phyloP scores from a whole-genome alignment of 176 grass and related monocot genomes.

The Elaeis guineensis region DNA sequence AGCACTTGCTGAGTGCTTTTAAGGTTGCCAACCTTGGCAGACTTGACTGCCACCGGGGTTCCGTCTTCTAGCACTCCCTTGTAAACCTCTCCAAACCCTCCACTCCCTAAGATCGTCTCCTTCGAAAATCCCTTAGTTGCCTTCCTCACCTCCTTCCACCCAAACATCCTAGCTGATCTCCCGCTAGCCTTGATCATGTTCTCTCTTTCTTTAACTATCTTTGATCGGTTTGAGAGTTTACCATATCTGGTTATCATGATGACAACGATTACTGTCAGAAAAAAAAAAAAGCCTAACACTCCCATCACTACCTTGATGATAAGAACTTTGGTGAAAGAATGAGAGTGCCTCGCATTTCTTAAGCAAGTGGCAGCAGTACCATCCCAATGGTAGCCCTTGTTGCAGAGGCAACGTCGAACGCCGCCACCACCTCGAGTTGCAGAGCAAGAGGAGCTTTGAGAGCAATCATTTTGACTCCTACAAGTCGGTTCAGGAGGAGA shows the following conservation, averaged over 20 bases:
- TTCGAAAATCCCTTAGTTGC: constrained; percentile 19
- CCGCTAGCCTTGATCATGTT: constrained; percentile 2
- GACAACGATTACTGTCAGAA: background rate
- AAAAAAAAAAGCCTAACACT: constrained; percentile 2
- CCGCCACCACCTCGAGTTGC: too few relatives aligned
- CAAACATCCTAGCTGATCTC: constrained; percentile 13
- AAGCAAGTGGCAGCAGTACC: constrained; percentile 8
- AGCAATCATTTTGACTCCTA: constrained; percentile 17
- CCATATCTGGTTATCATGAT: background rate
- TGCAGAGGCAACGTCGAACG: constrained; percentile 13
- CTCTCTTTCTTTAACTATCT: too few relatives aligned
- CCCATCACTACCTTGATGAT: background rate
- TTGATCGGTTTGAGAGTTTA: background rate
- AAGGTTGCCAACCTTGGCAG: constrained; percentile 14
- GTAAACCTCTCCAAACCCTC: constrained; percentile 25
- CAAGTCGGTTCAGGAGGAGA: constrained; percentile 17
- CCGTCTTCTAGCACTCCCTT: constrained; percentile 20
- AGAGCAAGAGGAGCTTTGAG: constrained; percentile 10
- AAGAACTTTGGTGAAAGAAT: constrained; percentile 4
- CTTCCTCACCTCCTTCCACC: constrained; percentile 22
- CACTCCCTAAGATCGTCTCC: constrained; percentile 20
- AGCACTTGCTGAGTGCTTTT: constrained; percentile 22
- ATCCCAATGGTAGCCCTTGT: constrained; percentile 22
- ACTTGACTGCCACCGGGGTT: constrained; percentile 17
- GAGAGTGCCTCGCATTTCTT: background rate